These are phyloP conservation scores for Tephrocybe rancida DNA, from an alignment of 768 basidiomycete genomes.

Conservation along the genomic window DNA sequence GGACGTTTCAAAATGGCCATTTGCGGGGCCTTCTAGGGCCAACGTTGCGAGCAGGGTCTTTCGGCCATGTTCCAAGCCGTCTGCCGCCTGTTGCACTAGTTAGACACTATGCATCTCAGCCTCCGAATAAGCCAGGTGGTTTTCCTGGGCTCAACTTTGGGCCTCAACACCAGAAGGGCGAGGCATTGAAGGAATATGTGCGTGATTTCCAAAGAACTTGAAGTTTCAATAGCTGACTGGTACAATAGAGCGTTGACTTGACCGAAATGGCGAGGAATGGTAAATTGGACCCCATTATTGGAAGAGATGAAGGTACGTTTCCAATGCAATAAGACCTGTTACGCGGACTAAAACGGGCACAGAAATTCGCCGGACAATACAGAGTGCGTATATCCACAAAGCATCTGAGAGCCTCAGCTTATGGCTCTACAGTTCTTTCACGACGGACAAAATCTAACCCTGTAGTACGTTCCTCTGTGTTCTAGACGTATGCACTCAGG, in stretches of 20 bases:
- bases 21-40: slow-evolving; percentile 9
- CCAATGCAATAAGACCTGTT: background rate
- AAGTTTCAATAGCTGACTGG: background rate
- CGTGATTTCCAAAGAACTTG: slow-evolving; percentile 18
- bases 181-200: slow-evolving; percentile 80
- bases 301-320: slow-evolving; percentile 74
- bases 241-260: slow-evolving; percentile 70
- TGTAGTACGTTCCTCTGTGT: slow-evolving; percentile 51
- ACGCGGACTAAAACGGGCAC: background rate
- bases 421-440: slow-evolving; percentile 61
- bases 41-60: slow-evolving; percentile 8
- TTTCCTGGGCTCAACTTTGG: slow-evolving; percentile 64
- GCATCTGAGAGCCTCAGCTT: background rate
- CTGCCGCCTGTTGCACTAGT: slow-evolving; percentile 9
- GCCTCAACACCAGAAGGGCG: slow-evolving; percentile 75
- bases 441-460: slow-evolving; percentile 92
- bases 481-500: background rate
- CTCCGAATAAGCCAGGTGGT: slow-evolving; percentile 41
- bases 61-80: slow-evolving; percentile 4
- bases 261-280: slow-evolving; percentile 84
- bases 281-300: slow-evolving; percentile 90
- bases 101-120: slow-evolving; percentile 47
- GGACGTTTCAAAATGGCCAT: slow-evolving; percentile 2
- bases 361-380: slow-evolving; percentile 90
- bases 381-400: slow-evolving; percentile 55